Base-by-base conservation (phyloP, 495 filamentous ascomycete species). In the Terfezia claveryi region DNA sequence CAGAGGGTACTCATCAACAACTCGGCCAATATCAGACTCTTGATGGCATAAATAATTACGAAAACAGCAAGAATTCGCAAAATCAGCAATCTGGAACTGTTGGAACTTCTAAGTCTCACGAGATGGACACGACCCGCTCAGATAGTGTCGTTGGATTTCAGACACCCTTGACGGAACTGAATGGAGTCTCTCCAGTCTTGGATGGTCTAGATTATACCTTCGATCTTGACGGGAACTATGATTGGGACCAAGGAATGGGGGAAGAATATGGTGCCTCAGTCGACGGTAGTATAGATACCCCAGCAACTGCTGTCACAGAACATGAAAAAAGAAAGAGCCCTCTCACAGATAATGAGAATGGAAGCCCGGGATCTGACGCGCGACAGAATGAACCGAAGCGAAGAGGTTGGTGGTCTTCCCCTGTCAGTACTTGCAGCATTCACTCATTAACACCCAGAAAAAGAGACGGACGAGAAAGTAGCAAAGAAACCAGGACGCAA, bases 401-500 rank as follows among this genome's bases (percentile, higher is more conserved):
- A 60, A 65, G 63, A 62, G 63, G 63, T 66, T 53, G 49, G 62
- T 56, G 56, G 41, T 53, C 54, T 53, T 50, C 57, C 27, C 27
- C 27, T 32, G 27, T 7, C 7, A 32, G 27, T 32, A 32, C 4
- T 2, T 32, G 27, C 7, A 32, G 27, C 27, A 0, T 32, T 7
- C 27, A 32, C 27, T 32, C 4, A 32, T 5, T 32, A 32, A 32
- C 27, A 32, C 27, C 27, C 27, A 37, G 16, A 38, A 46, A 46
- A 14, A 62, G 60, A 58, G 54, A 63, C 64, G 58, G 80, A 82
- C 54, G 83, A 82, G 55, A 79, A 76, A 65, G 69, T 75, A 54
- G 78, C 83, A 9, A 96, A 95, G 76, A 98, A 94, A 67, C 92
- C 92, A 2, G 91, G 91, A 46, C 77, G 91, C 56, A 99, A 99